Conservation (phyloP, 2,329 filamentous ascomycete species). For the Ceratocystis lukuohia region DNA sequence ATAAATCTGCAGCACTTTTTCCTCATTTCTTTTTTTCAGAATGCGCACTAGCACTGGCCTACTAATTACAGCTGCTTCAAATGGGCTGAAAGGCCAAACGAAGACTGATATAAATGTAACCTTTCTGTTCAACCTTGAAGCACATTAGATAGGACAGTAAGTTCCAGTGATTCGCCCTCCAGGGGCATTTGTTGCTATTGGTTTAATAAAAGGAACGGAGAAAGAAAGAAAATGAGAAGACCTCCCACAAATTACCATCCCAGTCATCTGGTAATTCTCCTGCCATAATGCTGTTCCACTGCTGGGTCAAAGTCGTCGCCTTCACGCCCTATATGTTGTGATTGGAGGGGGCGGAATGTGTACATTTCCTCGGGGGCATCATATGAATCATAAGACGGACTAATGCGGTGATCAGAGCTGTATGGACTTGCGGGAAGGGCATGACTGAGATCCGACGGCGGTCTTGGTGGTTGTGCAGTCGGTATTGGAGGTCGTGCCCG, state of each 20-base stretch:
- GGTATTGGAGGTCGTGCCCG: slow-evolving; percentile 59
- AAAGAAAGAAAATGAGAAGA: background rate
- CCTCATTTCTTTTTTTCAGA: no score
- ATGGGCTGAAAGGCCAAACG: background rate
- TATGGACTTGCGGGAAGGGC: slow-evolving; percentile 19
- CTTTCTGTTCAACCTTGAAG: background rate
- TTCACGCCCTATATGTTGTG: slow-evolving; percentile 33
- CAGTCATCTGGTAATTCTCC: background rate
- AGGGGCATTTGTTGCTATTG: background rate
- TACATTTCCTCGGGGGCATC: slow-evolving; percentile 32
- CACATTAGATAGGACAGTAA: background rate
- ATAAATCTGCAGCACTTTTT: no score
- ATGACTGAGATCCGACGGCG: slow-evolving; percentile 30
- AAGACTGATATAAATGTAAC: background rate
- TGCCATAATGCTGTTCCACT: slow-evolving; percentile 22
- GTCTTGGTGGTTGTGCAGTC: slow-evolving; percentile 36
- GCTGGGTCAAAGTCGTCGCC: slow-evolving; percentile 32
- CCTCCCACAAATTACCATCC: background rate
- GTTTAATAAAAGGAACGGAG: background rate
- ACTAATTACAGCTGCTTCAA: no score
- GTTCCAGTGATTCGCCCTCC: background rate
- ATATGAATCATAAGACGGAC: slow-evolving; percentile 31
- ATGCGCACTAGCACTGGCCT: no score
- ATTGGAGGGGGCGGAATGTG: slow-evolving; percentile 32
- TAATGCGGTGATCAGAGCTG: background rate